phyloP scores from a whole-genome alignment of 2,329 filamentous ascomycete species.

The Clonostachys rosea region DNA sequence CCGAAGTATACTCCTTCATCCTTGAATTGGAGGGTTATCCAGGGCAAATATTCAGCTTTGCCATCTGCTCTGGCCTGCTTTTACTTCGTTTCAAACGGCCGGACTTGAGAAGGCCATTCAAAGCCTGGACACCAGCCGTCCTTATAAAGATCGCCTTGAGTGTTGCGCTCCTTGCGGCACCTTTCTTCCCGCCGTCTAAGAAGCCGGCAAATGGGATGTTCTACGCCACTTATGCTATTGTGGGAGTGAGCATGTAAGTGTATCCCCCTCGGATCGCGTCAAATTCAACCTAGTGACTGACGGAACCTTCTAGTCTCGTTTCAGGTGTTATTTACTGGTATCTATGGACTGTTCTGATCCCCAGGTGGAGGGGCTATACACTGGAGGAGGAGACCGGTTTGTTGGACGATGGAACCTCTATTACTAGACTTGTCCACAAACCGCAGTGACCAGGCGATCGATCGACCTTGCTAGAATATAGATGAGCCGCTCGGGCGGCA shows the following conservation, averaged over 20 bases:
- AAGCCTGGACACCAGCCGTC: slow-evolving; percentile 58
- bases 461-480: too few species aligned
- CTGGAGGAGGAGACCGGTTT: slow-evolving; percentile 58
- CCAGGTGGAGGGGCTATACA: slow-evolving; percentile 51
- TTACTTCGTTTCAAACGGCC: slow-evolving; percentile 56
- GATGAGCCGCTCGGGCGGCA: too few species aligned
- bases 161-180: slow-evolving; percentile 50
- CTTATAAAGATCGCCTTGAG: slow-evolving; percentile 48
- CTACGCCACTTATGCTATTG: slow-evolving; percentile 49
- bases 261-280: not conserved
- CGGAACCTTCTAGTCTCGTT: slow-evolving; percentile 35
- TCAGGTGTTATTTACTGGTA: slow-evolving; percentile 65
- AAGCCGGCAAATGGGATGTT: slow-evolving; percentile 38
- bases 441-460: not conserved
- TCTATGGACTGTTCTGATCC: slow-evolving; percentile 58
- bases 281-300: not conserved
- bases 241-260: slow-evolving; percentile 47
- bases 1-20: slow-evolving; percentile 68
- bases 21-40: slow-evolving; percentile 68
- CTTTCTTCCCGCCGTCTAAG: slow-evolving; percentile 56
- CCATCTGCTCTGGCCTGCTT: slow-evolving; percentile 52
- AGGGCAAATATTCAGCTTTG: slow-evolving; percentile 54
- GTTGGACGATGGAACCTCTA: slow-evolving; percentile 61
- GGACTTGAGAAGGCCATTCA: slow-evolving; percentile 59
- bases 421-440: slow-evolving; percentile 50